Evolutionary conservation across 75 land plant species (phyloP).

Genomic region (Ceratopteris richardii): DNA sequence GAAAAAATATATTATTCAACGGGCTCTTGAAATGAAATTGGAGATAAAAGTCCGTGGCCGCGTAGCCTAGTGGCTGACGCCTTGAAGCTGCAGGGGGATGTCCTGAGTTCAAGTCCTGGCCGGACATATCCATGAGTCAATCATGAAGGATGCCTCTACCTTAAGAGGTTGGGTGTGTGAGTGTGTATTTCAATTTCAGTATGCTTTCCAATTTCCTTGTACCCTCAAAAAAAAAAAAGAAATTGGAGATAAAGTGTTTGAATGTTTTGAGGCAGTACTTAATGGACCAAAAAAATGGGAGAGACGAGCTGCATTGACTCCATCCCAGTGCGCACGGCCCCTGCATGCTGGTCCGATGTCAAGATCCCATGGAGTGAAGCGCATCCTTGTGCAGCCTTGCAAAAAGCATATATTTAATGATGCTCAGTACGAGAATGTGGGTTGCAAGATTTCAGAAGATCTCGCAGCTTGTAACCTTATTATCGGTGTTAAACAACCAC

Average conservation of each 20-base stretch:
- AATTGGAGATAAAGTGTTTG: no score
- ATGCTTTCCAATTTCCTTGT: no score
- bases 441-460: slow-evolving; percentile 92
- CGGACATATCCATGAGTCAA: no score
- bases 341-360: slow-evolving; percentile 27
- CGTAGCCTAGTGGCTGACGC: no score
- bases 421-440: slow-evolving; percentile 78
- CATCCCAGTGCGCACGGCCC: slow-evolving; percentile 83
- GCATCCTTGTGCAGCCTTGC: slow-evolving; percentile 91
- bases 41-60: slow-evolving; percentile 30
- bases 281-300: slow-evolving; percentile 74
- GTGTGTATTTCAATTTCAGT: no score
- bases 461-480: slow-evolving; percentile 91
- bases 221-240: no score
- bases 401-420: slow-evolving; percentile 79
- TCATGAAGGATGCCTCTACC: no score
- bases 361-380: slow-evolving; percentile 36
- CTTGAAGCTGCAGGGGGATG: no score
- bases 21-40: slow-evolving; percentile 36
- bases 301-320: slow-evolving; percentile 83
- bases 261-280: no score
- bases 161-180: no score
- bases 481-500: slow-evolving; percentile 86
- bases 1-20: slow-evolving; percentile 36
- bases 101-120: no score